Evolutionary conservation across 805 yeast species (phyloP), one percentile per base, ranked within the genome.

Genomic region (Spathaspora passalidarum): DNA sequence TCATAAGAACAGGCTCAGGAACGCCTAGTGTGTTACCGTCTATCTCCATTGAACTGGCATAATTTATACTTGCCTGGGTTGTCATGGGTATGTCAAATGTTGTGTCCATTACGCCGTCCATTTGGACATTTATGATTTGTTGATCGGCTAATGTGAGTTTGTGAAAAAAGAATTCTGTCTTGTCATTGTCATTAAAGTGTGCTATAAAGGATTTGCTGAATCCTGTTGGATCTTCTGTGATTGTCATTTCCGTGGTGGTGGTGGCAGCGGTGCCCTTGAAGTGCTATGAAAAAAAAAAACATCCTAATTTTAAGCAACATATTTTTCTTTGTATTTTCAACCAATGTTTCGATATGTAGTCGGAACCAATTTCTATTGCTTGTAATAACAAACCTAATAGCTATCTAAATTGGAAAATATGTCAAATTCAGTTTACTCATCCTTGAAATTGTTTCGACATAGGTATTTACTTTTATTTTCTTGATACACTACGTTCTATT

Each of bases 51-150:
- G 52, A 44, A 4, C 56, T 54, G 11, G 51, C 44, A 19, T 51
- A 48, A 38, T 53, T 59, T 4, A 61, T 55, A 2, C 59, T 45
- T 11, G 60, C 49, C 40, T 56, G 56, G 5, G 62, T 51, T 6
- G 59, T 47, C 22, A 62, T 48, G 13, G 69, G 76, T 8, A 77
- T 62, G 41, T 75, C 79, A 48, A 72, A 73, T 1, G 81, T 76
- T 16, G 79, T 64, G 59, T 79, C 82, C 56, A 73, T 64, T n/a
- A 72, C 66, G 0, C 79, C 80, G 52, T 76, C 59, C 29, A 60
- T 60, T 39, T 69, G 63, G 11, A 78, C 55, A 38, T 68, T 66
- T 25, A 78, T 29, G 2, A 77, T 57, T 38, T 62, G 54, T 47
- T 66, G 68, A 47, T 77, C 75, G 2, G 56, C 57, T 22, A 73